Conservation (phyloP, 805 yeast genomes). For the Ogataea glucozyma region DNA sequence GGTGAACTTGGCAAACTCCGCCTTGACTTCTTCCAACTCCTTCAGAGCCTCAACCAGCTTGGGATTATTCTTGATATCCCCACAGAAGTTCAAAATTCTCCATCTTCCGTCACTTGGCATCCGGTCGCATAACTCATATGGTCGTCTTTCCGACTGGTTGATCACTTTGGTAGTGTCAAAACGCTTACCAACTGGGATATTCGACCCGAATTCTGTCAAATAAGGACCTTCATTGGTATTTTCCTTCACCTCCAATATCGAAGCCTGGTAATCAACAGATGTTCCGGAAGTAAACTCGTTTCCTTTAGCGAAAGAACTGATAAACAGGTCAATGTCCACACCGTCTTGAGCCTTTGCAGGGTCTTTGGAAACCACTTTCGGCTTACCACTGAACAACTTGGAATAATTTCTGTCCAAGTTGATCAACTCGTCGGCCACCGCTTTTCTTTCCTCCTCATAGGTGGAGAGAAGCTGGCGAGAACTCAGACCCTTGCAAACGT, state of each 20-base stretch:
- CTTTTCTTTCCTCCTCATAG: conserved; percentile 34
- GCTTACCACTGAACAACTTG: conserved; percentile 34
- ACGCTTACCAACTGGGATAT: conserved; percentile 32
- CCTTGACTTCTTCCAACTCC: conserved; percentile 14
- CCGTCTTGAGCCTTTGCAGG: conserved; percentile 20
- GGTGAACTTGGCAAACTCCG: conserved; percentile 27
- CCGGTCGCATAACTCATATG: conserved; percentile 27
- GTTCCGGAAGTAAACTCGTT: conserved; percentile 36
- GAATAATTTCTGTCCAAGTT: conserved; percentile 34
- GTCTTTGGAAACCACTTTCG: conserved; percentile 23
- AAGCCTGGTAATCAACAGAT: conserved; percentile 31
- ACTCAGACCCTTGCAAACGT: conserved; percentile 34
- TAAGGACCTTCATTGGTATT: conserved; percentile 7
- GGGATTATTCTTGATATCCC: conserved; percentile 22
- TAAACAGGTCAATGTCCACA: conserved; percentile 33
- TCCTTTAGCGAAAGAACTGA: conserved; percentile 31
- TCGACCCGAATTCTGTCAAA: conserved; percentile 20
- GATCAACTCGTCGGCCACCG: conserved; percentile 36
- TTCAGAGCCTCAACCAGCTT: conserved; percentile 10
- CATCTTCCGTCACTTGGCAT: conserved; percentile 35
- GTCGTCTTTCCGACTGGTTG: conserved; percentile 31
- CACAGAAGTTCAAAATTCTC: conserved; percentile 33
- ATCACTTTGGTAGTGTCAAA: conserved; percentile 28
- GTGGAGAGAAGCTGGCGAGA: conserved; percentile 29
- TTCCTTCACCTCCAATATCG: conserved; percentile 22